Base-by-base conservation (phyloP, 352 stramenopile species). In the Elongisporangium undulatum region DNA sequence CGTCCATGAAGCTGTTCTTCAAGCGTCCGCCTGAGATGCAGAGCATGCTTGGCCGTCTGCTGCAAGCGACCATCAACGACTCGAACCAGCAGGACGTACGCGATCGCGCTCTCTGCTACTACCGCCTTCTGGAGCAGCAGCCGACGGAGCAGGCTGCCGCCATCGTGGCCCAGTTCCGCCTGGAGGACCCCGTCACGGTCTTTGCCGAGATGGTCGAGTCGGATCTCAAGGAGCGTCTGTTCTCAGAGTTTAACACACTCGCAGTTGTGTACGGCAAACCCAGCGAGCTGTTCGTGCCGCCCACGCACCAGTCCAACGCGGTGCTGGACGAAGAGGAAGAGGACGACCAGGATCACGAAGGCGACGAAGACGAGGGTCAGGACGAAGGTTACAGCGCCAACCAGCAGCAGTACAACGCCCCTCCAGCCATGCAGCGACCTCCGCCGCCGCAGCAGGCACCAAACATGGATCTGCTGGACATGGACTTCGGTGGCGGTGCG, bases 1-100 rank as follows among this genome's bases (percentile, higher is more conserved):
- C 93, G n/a, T 91, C 94, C 4, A 90, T 99, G 69, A 99, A 99
- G 73, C 79, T 99, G 6, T 99, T 99, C 72, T 99, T 99, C 75
- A 92, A 97, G 72, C 87, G 97, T n/a, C 92, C 97, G 45, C 95
- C 96, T 1, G 97, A 99, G 84, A 92, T 98, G 84, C 96, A 99
- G 72, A 88, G 79, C 45, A 99, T 99, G 96, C 78, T 99, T 23
- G 97, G 96, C 5, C 82, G 94, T 20, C 77, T 99, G 41, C 81
- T 99, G 55, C 82, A 89, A 21, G 83, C 87, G 16, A 94, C 96
- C 0, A 97, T 98, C 41, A 95, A 99, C 64, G 97, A 99, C 60
- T 94, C 96, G 9, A 93, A 89, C 56, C 87, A 98, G 63, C 87
- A 95, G 61, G 97, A 99, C 77, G 83, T 99, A 6, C 96, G 98